Base-by-base conservation (phyloP, 2,329 filamentous ascomycete species). In the Aspergillus aculeatinus region DNA sequence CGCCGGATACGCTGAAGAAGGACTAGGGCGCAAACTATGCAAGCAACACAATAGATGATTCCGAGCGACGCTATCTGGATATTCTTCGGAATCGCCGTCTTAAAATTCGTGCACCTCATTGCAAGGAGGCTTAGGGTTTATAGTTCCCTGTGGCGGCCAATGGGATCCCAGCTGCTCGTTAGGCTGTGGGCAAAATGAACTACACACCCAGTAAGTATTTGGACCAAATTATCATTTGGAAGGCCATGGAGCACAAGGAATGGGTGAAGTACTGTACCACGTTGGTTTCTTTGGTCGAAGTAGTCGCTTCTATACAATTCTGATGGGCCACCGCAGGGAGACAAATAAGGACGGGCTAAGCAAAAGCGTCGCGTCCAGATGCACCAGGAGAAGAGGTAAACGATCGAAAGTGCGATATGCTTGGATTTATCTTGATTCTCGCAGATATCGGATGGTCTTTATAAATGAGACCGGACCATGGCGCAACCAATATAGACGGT, bases 1-100 rank as follows among this genome's bases (percentile, higher is more conserved):
- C 60, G 61, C 58, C 60, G 65, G 59, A 66, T 63, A 48, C 64
- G 61, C 49, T 62, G 64, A 9, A 60, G 64, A 7, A 67, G 55
- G 48, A 61, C 49, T 35, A 63, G 47, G 39, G 64, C 60, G 58
- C 65, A 65, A 31, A 61, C 55, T 44, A 67, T 60, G 58, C 59
- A 63, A 51, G 59, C 51, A 49, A 56, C 55, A 27, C 57, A 44
- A 51, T 64, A 67, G n/a, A 65, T 23, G 55, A 63, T 57, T 51
- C 65, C 65, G 56, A 65, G 55, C 57, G 56, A 57, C 10, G 60
- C 51, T 42, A 51, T 48, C 33, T 58, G 56, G n/a, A 58, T 52
- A 52, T 60, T 58, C 52, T 51, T 35, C 51, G 57, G 23, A 21
- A 61, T 57, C 48, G 55, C 52, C 55, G 39, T 52, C 58, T 58